Base-by-base conservation (phyloP, 176 grass and related monocot species). In the Oryza officinalis region DNA sequence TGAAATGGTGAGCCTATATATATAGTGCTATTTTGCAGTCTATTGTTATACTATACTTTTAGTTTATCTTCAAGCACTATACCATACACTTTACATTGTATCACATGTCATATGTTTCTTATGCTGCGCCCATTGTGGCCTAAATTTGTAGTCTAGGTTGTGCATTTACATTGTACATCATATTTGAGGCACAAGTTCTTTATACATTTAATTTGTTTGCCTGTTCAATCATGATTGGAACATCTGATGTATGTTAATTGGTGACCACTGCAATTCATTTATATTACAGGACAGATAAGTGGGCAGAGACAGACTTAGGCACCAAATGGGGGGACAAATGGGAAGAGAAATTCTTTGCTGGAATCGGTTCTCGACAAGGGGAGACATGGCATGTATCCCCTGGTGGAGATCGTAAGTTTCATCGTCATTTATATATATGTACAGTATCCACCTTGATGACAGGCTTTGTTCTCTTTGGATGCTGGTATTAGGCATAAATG, bases 241-340 rank as follows among this genome's bases (percentile, higher is more conserved):
- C 10, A 46, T 63, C 6, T 10, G 20, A 12, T 31, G 25, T 44
- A 1, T 69, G n/a, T 18, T 80, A 2, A 69, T 85, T 79, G 75
- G 89, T 65, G 86, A 84, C 79, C 47, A 63, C 77, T 90, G 87
- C 37, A 88, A 77, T 52, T 73, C 85, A 37, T 85, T 92, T 85
- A 26, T 85, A 13, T 81, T 88, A 83, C 91, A 99, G 96, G 96
- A 99, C 96, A 47, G 96, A 99, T 76, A 99, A 99, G 35, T 99
- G 96, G 96, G 96, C 93, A 41, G 93, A 99, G 83, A 99, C 96
- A 79, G 80, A 99, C 72, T 77, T 96, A 81, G 91, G 93, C 63
- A 99, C 93, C 41, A 93, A 88, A 92, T 99, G 96, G 96, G 93
- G 96, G 28, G 96, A 99, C 77, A 99, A 99, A 81, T 99, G 96